These are phyloP conservation scores for Candida buenavistaensis DNA, from an alignment of 1,139 yeast genomes.

Conservation along the genomic window DNA sequence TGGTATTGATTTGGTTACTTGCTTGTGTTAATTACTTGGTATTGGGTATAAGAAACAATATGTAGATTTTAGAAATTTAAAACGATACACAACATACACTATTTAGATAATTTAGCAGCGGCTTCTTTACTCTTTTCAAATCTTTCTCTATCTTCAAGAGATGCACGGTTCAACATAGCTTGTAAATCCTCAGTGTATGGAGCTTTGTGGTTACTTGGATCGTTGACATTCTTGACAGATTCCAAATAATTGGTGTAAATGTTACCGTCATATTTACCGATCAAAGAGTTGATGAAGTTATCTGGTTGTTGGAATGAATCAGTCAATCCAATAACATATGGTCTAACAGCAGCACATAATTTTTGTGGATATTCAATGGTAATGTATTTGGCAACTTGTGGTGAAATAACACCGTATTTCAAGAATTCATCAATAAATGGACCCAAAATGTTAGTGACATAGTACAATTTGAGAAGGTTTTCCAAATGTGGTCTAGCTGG, in stretches of 20 bases:
- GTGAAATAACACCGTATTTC: slow-evolving; percentile 56
- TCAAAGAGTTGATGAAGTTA: slow-evolving; percentile 79
- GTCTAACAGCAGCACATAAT: slow-evolving; percentile 54
- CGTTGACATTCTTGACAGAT: slow-evolving; percentile 51
- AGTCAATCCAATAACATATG: slow-evolving; percentile 77
- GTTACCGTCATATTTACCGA: slow-evolving; percentile 85
- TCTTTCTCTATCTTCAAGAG: slow-evolving; percentile 50
- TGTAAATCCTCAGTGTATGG: slow-evolving; percentile 56
- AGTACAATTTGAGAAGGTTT: slow-evolving; percentile 14
- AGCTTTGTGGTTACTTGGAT: slow-evolving; percentile 57
- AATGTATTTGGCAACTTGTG: slow-evolving; percentile 33
- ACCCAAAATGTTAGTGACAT: slow-evolving; percentile 65
- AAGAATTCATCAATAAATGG: slow-evolving; percentile 75
- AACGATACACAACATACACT: not conserved
- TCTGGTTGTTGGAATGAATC: slow-evolving; percentile 89
- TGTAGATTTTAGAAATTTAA: slow-evolving; percentile 5
- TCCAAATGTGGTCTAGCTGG: slow-evolving; percentile 16
- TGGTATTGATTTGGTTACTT: slow-evolving; percentile 9
- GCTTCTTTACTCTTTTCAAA: slow-evolving; percentile 45
- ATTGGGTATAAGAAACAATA: slow-evolving; percentile 6
- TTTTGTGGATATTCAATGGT: slow-evolving; percentile 47
- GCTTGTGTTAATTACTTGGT: slow-evolving; percentile 11
- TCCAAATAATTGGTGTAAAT: slow-evolving; percentile 76
- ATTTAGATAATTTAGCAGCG: slow-evolving; percentile 16
- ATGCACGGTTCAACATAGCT: slow-evolving; percentile 52